Percentiles rank a stretch among this genome's conserved stretches.
Conservation (phyloP, 2,329 filamentous ascomycete species). For the Ophiocordyceps camponoti-rufipedis region DNA sequence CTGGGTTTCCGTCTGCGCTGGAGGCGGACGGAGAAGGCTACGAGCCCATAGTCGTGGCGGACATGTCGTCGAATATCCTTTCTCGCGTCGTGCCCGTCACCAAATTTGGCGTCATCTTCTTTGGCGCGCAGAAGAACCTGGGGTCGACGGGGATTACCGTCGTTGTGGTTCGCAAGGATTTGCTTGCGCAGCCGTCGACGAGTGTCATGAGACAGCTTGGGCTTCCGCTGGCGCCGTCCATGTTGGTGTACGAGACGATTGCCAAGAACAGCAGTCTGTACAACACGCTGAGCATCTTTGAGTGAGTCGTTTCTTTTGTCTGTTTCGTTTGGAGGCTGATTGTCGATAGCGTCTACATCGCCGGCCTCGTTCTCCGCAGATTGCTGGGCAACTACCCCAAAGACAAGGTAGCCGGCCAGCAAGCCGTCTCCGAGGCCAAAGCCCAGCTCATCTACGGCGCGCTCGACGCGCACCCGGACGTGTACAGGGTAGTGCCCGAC, state of each 20-base stretch:
- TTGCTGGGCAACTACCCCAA: constrained; percentile 43
- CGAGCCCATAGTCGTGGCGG: constrained; percentile 64
- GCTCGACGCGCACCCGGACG: constrained; percentile 52
- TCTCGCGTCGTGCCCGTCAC: constrained; percentile 57
- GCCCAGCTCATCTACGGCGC: constrained; percentile 57
- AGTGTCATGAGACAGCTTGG: constrained; percentile 54
- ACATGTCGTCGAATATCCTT: constrained; percentile 92
- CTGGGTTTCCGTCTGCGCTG: constrained; percentile 47
- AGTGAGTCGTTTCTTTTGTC: constrained; percentile 23
- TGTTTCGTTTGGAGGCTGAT: neutral
- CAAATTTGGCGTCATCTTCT: constrained; percentile 76
- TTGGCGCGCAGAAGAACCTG: constrained; percentile 88
- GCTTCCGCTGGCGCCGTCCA: constrained; percentile 59
- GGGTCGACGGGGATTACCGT: constrained; percentile 76
- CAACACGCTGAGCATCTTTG: constrained; percentile 91
- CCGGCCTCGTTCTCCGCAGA: constrained; percentile 70
- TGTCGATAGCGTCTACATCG: constrained; percentile 56
- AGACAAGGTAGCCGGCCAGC: constrained; percentile 57
- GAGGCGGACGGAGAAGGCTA: constrained; percentile 38
- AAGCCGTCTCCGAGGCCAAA: constrained; percentile 57
- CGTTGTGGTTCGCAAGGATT: constrained; percentile 62
- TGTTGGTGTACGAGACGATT: constrained; percentile 69
- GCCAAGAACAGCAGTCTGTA: constrained; percentile 91
- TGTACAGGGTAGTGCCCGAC: constrained; percentile 65
- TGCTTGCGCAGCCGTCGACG: constrained; percentile 57